Evolutionary conservation across 371 early-diverging fungal genomes (phyloP).

Genomic region (Dipsacomyces acuminosporus): DNA sequence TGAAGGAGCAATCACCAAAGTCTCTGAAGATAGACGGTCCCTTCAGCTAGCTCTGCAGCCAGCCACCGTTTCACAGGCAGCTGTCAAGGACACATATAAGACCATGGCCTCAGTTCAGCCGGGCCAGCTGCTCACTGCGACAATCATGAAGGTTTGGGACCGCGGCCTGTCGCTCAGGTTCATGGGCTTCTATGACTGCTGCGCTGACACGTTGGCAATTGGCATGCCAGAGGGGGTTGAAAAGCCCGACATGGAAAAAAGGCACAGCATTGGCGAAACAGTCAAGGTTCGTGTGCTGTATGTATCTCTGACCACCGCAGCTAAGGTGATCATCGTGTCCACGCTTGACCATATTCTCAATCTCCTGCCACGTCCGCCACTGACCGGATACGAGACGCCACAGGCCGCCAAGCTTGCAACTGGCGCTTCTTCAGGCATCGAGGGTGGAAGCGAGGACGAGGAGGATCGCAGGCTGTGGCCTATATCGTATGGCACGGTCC

Average conservation of each 20-base stretch:
- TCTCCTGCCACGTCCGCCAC: constrained; percentile 26
- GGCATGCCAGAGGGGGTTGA: constrained; percentile 13
- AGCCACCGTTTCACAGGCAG: constrained; percentile 9
- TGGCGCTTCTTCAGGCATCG: background rate
- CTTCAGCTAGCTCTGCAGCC: constrained; percentile 32
- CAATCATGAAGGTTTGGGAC: constrained; percentile 39
- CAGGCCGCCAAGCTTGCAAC: constrained; percentile 23
- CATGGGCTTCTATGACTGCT: constrained; percentile 50
- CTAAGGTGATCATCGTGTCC: constrained; percentile 38
- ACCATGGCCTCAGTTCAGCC: constrained; percentile 47
- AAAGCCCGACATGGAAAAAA: constrained; percentile 17
- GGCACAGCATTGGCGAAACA: constrained; percentile 25
- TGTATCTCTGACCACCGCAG: constrained; percentile 45
- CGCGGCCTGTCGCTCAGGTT: constrained; percentile 45
- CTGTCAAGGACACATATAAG: constrained; percentile 34
- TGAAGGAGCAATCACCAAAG: constrained; percentile 29
- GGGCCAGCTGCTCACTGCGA: constrained; percentile 41
- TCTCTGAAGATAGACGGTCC: constrained; percentile 36
- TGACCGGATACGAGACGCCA: constrained; percentile 35
- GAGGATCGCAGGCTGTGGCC: constrained; percentile 29
- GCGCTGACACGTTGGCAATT: constrained; percentile 22
- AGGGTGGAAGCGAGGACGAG: background rate
- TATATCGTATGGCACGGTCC: constrained; percentile 39
- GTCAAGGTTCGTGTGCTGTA: constrained; percentile 43
- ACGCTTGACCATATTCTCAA: constrained; percentile 26